Evolutionary conservation across 441 rosid genomes (phyloP).

Genomic region (Bocquillonia castaneifolia): DNA sequence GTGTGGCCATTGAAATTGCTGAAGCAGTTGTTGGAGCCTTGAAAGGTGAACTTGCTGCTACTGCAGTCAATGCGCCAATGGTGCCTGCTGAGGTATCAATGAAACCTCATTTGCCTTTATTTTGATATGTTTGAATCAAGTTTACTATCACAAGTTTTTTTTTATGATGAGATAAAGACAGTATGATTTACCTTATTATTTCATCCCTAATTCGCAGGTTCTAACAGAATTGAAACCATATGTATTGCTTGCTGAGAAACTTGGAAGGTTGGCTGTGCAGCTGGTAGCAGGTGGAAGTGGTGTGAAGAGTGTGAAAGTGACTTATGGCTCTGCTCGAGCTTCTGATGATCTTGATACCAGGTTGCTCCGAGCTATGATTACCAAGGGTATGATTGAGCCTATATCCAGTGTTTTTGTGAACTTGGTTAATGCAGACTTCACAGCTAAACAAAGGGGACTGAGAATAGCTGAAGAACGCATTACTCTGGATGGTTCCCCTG

Average conservation of each 20-base stretch:
- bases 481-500: constrained; percentile 62
- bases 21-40: constrained; percentile 96
- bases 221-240: constrained; percentile 76
- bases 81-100: constrained; percentile 75
- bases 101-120: neutral
- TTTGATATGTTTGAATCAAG: neutral
- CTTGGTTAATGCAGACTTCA: constrained; percentile 92
- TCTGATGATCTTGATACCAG: constrained; percentile 92
- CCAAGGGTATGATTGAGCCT: constrained; percentile 90
- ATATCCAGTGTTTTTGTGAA: constrained; percentile 73
- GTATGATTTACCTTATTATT: neutral
- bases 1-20: constrained; percentile 93
- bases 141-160: no score
- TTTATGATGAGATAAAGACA: neutral
- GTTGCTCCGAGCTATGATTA: constrained; percentile 87
- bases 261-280: constrained; percentile 86
- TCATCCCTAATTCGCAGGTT: constrained; percentile 40
- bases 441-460: constrained; percentile 90
- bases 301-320: constrained; percentile 60
- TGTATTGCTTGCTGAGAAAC: constrained; percentile 75
- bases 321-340: constrained; percentile 69
- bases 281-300: constrained; percentile 88
- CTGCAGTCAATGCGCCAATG: constrained; percentile 99
- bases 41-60: constrained; percentile 90
- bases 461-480: constrained; percentile 75